Evolutionary conservation across 2,329 filamentous ascomycete genomes (phyloP).

Genomic region (Venturia asperata): DNA sequence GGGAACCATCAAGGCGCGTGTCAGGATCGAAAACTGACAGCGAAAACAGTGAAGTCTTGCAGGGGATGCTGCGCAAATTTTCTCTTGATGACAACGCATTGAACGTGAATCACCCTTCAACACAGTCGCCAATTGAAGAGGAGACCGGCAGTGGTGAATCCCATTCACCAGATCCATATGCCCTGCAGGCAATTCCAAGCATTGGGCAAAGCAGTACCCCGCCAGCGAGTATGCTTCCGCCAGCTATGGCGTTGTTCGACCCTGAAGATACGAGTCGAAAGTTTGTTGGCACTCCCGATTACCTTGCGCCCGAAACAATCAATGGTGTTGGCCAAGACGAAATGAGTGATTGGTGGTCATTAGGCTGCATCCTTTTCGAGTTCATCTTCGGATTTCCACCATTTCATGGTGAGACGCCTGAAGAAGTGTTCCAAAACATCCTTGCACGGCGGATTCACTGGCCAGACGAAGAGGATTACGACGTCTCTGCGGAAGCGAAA

Average conservation of each 20-base stretch:
- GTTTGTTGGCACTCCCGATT: constrained; percentile 95
- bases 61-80: constrained; percentile 74
- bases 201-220: constrained; percentile 50
- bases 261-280: constrained; percentile 86
- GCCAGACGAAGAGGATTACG: constrained; percentile 73
- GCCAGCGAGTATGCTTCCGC: constrained; percentile 69
- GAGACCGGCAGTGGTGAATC: constrained; percentile 58
- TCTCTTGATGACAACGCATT: constrained; percentile 45
- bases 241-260: constrained; percentile 88
- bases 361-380: constrained; percentile 97
- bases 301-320: constrained; percentile 93
- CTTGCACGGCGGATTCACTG: constrained; percentile 82
- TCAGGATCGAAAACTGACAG: constrained; percentile 88
- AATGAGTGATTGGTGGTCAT: constrained; percentile 98
- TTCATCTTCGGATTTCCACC: constrained; percentile 90
- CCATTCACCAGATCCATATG: constrained; percentile 68
- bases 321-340: constrained; percentile 93
- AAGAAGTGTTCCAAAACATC: constrained; percentile 96
- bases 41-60: constrained; percentile 77
- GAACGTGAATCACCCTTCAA: constrained; percentile 41
- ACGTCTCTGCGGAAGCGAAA: constrained; percentile 76
- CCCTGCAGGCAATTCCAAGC: constrained; percentile 52
- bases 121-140: constrained; percentile 63
- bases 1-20: constrained; percentile 54
- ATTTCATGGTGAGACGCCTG: constrained; percentile 83